Evolutionary conservation across 164 flowering plant genomes (phyloP), one percentile per base, ranked within the genome.

Genomic region (Echeveria elegans): DNA sequence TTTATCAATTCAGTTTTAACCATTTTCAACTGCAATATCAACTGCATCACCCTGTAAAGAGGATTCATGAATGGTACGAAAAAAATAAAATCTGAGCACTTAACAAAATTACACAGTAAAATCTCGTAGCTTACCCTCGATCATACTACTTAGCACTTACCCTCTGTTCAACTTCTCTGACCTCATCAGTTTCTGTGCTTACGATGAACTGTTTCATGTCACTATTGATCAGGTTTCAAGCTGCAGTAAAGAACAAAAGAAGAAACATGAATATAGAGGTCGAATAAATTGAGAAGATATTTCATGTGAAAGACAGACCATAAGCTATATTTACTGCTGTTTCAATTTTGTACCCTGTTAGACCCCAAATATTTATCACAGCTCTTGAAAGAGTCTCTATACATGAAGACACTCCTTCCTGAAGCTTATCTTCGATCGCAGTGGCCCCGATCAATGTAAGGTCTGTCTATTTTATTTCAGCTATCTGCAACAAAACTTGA

Each of bases 361-460:
- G 78, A 61, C 91, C 85, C 99, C 99, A 94, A 69, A 94, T 86
- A 81, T 91, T 94, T 61, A 94, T 94, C 65, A 97, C 99, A 70
- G 99, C 99, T 77, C 84, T 85, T 53, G 96, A 81, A 52, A 94
- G 92, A 45, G 96, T 91, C 79, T 94, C 93, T 74, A 94, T 94
- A 69, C 92, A 89, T 68, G 79, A 70, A 53, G 99, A 97, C 53
- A 94, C 99, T 53, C 97, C 99, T 73, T 94, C 99, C 81, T 94
- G 99, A 85, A 94, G 99, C 75, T 94, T 94, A 74, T 94, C 97
- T 83, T 94, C 99, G 72, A 94, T 94, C 18, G 99, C 99, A 72
- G 99, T 89, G 74, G 76, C 76, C 21, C 99, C 99, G 80, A 94
- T 88, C 80, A 91, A 76, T 71, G 76, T 69, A 69, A 94, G 96